These are phyloP conservation scores for Vigna radiata DNA, from an alignment of 306 rosid genomes.

Conservation along the genomic window DNA sequence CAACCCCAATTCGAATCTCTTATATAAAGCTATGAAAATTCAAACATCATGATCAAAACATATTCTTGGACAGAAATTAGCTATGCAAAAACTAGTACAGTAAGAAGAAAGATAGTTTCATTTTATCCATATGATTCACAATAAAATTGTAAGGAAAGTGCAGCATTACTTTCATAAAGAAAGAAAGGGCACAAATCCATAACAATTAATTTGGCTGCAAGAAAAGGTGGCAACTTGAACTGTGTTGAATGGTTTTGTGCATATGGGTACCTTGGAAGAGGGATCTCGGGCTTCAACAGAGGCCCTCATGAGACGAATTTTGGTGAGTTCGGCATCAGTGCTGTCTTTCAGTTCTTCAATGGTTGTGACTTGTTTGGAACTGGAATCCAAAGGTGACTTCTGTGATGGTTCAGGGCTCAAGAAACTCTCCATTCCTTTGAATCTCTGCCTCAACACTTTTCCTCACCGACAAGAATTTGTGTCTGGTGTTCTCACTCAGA, in stretches of 20 bases:
- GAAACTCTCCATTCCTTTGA: slow-evolving; percentile 29
- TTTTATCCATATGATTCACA: neutral
- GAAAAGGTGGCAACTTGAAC: neutral
- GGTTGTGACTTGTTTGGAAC: slow-evolving; percentile 12
- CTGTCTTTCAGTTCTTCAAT: slow-evolving; percentile 15
- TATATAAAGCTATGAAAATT: neutral
- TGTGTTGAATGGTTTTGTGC: no score
- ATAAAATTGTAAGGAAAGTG: neutral
- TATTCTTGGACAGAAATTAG: neutral
- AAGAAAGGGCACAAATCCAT: neutral
- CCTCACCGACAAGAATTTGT: neutral
- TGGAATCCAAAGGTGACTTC: neutral
- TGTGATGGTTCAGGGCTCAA: neutral
- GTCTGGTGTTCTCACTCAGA: neutral
- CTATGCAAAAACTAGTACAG: neutral
- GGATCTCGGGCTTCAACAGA: slow-evolving; percentile 49
- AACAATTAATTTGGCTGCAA: neutral
- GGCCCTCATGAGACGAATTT: slow-evolving; percentile 52
- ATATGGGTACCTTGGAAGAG: slow-evolving; percentile 46
- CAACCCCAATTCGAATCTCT: neutral
- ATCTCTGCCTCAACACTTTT: neutral
- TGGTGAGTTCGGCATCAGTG: slow-evolving; percentile 43
- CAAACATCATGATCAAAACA: no score
- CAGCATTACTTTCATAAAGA: neutral
- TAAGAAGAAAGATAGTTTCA: neutral